These are phyloP conservation scores for Neopestalotiopsis sp. DNA, from an alignment of 2,329 filamentous ascomycete species.

Conservation along the genomic window DNA sequence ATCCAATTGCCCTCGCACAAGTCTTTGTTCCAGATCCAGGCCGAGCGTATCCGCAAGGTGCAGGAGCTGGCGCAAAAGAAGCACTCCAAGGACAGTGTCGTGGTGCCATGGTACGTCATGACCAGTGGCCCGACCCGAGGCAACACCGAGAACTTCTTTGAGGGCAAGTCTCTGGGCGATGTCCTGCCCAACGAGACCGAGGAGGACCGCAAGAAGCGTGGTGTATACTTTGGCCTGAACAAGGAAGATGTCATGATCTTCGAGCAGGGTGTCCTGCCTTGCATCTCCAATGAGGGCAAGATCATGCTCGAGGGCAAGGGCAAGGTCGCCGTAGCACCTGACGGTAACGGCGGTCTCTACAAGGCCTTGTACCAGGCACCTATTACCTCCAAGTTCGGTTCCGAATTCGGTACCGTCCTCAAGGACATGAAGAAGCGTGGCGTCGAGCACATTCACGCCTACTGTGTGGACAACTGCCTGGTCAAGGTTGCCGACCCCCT, in stretches of 20 bases:
- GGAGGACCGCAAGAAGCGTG: conserved; percentile 44
- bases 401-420: conserved; percentile 75
- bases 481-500: conserved; percentile 96
- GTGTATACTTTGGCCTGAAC: conserved; percentile 80
- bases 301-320: conserved; percentile 91
- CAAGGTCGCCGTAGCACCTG: conserved; percentile 91
- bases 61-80: conserved; percentile 80
- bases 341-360: conserved; percentile 97
- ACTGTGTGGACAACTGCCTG: conserved; percentile 99
- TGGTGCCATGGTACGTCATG: conserved; percentile 99
- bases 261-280: conserved; percentile 95
- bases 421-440: conserved; percentile 88
- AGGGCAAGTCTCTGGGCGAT: conserved; percentile 34
- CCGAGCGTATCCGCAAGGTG: conserved; percentile 87
- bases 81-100: conserved; percentile 59
- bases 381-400: conserved; percentile 21
- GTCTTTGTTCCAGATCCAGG: conserved; percentile 97
- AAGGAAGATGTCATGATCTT: conserved; percentile 90
- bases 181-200: conserved; percentile 63
- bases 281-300: conserved; percentile 97
- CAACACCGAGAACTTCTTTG: conserved; percentile 92
- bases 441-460: conserved; percentile 93
- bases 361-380: conserved; percentile 68
- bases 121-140: conserved; percentile 92
- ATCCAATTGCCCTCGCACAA: conserved; percentile 93